phyloP scores from a whole-genome alignment of 2,329 filamentous ascomycete species.

The Fusarium anguioides region DNA sequence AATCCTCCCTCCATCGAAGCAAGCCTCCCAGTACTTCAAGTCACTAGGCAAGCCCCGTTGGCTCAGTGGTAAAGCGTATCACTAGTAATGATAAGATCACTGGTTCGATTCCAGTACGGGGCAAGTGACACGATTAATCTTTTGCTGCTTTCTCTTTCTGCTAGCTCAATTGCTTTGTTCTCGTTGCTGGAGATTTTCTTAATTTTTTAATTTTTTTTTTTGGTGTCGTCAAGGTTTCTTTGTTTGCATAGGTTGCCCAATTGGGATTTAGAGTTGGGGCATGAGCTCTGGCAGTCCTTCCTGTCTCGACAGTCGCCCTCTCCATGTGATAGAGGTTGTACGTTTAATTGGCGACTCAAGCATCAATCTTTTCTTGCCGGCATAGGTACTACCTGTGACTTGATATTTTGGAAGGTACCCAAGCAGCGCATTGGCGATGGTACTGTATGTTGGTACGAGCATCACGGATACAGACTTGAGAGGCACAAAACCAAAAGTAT shows the following conservation, averaged over 20 bases:
- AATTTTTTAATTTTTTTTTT: not conserved
- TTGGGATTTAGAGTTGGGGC: not conserved
- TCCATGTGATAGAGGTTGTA: not conserved
- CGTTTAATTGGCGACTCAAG: not conserved
- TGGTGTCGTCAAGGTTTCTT: not conserved
- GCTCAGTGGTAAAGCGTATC: slow-evolving; percentile 53
- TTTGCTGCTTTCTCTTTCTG: not conserved
- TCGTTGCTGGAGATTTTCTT: no score
- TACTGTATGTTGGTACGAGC: not conserved
- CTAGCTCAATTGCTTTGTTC: not conserved
- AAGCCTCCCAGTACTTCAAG: no score
- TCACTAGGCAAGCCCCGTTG: slow-evolving; percentile 41
- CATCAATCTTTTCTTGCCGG: not conserved
- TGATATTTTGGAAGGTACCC: not conserved
- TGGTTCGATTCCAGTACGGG: slow-evolving; percentile 51
- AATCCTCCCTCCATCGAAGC: fast-evolving
- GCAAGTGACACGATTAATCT: slow-evolving; percentile 23
- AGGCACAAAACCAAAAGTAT: not conserved
- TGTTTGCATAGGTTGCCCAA: not conserved
- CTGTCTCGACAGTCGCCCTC: no score
- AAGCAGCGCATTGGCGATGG: no score
- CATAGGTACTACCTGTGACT: not conserved
- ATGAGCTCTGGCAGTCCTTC: not conserved
- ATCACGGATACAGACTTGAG: not conserved
- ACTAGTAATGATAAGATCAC: slow-evolving; percentile 53